These are phyloP conservation scores for Zizania palustris DNA, from an alignment of 202 grass and related monocot genomes.

Conservation along the genomic window DNA sequence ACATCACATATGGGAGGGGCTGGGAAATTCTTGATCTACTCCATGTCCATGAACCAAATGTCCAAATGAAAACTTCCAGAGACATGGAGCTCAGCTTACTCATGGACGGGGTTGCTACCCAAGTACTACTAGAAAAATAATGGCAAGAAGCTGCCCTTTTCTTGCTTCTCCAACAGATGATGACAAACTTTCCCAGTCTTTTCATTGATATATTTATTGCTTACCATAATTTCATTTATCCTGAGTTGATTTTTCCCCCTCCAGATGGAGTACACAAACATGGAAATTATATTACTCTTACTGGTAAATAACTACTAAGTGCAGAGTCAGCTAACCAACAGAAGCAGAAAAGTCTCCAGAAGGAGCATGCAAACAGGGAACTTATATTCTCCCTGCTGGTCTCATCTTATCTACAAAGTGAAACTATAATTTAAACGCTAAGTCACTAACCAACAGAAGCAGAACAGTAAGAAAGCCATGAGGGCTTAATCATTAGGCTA, in stretches of 20 bases:
- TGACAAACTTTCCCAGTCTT: neutral
- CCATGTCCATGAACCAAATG: neutral
- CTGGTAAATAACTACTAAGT: too few species aligned
- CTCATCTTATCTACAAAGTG: conserved; percentile 9
- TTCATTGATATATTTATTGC: neutral
- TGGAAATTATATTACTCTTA: neutral
- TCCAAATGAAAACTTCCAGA: neutral
- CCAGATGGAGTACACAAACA: neutral
- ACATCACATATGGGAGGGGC: neutral
- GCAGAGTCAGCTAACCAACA: too few species aligned
- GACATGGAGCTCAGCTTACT: neutral
- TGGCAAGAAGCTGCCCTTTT: neutral
- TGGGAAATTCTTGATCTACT: neutral
- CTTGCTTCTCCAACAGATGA: neutral
- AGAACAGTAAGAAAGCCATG: conserved; percentile 22
- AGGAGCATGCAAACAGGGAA: neutral
- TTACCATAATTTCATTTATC: conserved; percentile 27
- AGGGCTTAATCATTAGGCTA: neutral
- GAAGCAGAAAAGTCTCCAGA: neutral
- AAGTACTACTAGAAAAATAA: neutral
- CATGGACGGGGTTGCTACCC: neutral
- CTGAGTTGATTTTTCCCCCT: neutral
- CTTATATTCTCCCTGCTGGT: neutral
- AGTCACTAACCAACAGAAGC: neutral
- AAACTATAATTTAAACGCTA: neutral